These are phyloP conservation scores for Fusarium xyrophilum DNA, from an alignment of 2,329 filamentous ascomycete species.

Conservation along the genomic window DNA sequence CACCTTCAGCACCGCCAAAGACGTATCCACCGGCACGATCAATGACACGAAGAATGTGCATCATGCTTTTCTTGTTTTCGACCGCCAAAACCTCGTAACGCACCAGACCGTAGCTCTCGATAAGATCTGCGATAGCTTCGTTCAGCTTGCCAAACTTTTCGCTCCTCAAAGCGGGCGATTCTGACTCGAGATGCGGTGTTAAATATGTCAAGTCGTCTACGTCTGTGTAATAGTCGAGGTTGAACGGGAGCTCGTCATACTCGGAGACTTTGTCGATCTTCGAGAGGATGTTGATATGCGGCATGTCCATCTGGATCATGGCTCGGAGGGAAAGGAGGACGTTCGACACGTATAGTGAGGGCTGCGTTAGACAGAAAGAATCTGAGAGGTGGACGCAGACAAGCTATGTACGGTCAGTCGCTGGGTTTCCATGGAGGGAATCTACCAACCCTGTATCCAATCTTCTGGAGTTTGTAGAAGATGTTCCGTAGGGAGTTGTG, in stretches of 20 bases:
- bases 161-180: conserved; percentile 72
- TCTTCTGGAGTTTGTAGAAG: conserved; percentile 86
- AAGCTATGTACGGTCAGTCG: conserved; percentile 64
- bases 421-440: too few relatives aligned
- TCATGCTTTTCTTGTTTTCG: conserved; percentile 97
- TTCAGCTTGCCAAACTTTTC: conserved; percentile 86
- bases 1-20: conserved; percentile 87
- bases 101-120: conserved; percentile 89
- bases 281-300: conserved; percentile 93
- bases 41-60: conserved; percentile 85
- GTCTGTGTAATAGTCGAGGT: conserved; percentile 96
- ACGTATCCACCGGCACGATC: conserved; percentile 93
- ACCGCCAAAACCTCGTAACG: conserved; percentile 93
- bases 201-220: conserved; percentile 91
- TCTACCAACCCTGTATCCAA: conserved; percentile 82
- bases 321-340: conserved; percentile 90
- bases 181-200: conserved; percentile 78
- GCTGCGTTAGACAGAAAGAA: conserved; percentile 89
- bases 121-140: conserved; percentile 82
- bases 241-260: conserved; percentile 89
- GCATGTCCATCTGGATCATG: conserved; percentile 98
- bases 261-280: conserved; percentile 94
- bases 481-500: conserved; percentile 92
- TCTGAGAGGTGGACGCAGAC: conserved; percentile 94
- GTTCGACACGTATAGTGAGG: conserved; percentile 93